These are phyloP conservation scores for Fusarium piperis DNA, from an alignment of 2,329 filamentous ascomycete genomes.

Conservation along the genomic window DNA sequence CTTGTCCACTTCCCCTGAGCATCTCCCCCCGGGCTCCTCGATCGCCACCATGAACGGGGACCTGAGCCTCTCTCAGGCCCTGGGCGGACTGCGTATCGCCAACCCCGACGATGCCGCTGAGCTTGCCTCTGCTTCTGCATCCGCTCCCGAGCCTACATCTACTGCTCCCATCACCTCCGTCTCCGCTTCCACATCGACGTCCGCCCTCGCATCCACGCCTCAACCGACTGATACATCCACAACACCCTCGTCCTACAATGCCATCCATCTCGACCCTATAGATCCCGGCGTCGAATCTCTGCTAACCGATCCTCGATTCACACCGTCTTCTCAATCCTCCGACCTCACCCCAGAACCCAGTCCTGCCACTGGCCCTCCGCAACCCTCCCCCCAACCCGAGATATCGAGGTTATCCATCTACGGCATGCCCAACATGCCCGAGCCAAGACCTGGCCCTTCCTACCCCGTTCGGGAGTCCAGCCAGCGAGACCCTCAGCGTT, in stretches of 20 bases:
- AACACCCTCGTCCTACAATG: conserved; percentile 33
- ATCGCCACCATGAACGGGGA: conserved; percentile 82
- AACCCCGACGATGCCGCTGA: conserved; percentile 83
- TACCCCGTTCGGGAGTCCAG: conserved; percentile 73
- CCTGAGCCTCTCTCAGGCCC: conserved; percentile 88
- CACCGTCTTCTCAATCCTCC: conserved; percentile 20
- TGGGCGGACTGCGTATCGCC: conserved; percentile 94
- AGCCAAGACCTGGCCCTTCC: conserved; percentile 66
- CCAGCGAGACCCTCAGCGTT: conserved; percentile 67
- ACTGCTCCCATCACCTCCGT: conserved; percentile 21
- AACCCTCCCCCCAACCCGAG: conserved; percentile 33
- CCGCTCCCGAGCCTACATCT: conserved; percentile 23
- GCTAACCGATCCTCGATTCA: conserved; percentile 37
- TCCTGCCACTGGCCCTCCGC: conserved; percentile 16
- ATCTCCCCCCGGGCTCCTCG: conserved; percentile 36
- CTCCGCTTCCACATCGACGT: conserved; percentile 27
- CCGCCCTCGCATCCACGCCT: conserved; percentile 20
- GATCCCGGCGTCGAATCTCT: conserved; percentile 33
- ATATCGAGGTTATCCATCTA: conserved; percentile 59
- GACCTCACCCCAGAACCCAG: conserved; percentile 25
- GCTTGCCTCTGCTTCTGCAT: conserved; percentile 42
- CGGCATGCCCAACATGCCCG: conserved; percentile 65
- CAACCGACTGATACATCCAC: conserved; percentile 30
- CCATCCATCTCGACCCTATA: conserved; percentile 38
- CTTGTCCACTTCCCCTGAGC: conserved; percentile 38